phyloP scores from a whole-genome alignment of 169 alveolate species.

The Fabrea salina region DNA sequence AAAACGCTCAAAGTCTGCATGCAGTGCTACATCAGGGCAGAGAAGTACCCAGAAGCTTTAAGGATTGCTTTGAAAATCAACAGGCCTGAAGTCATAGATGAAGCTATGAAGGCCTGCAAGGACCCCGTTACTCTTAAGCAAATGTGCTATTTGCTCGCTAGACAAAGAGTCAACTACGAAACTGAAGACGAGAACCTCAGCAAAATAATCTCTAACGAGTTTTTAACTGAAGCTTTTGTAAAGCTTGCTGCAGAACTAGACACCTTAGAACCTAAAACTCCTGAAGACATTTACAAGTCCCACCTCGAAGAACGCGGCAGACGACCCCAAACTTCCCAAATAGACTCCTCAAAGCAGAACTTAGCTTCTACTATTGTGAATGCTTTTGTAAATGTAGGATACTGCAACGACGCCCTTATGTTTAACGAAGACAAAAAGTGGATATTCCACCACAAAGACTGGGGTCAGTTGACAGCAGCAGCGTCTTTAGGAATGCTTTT shows the following conservation, averaged over 20 bases:
- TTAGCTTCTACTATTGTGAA: constrained; percentile 96
- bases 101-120: constrained; percentile 55
- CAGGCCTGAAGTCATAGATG: constrained; percentile 57
- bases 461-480: constrained; percentile 93
- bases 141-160: constrained; percentile 74
- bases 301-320: constrained; percentile 84
- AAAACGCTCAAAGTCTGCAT: constrained; percentile 59
- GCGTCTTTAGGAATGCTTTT: constrained; percentile 94
- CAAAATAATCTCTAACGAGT: constrained; percentile 84
- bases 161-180: constrained; percentile 66
- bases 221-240: constrained; percentile 79
- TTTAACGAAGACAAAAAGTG: constrained; percentile 81
- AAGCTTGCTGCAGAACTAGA: constrained; percentile 92
- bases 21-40: constrained; percentile 55
- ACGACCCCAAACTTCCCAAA: constrained; percentile 53
- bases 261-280: constrained; percentile 94
- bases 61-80: constrained; percentile 78
- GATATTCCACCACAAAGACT: constrained; percentile 94
- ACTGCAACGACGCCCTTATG: constrained; percentile 92
- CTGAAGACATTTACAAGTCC: constrained; percentile 91
- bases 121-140: constrained; percentile 59
- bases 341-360: constrained; percentile 94
- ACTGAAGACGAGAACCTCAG: constrained; percentile 63
- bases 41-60: constrained; percentile 76
- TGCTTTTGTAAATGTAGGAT: constrained; percentile 99